Percentiles rank a stretch among this genome's conserved stretches.
These are phyloP conservation scores for Cetradonia linearis DNA, from an alignment of 495 filamentous ascomycete genomes.

Conservation along the genomic window DNA sequence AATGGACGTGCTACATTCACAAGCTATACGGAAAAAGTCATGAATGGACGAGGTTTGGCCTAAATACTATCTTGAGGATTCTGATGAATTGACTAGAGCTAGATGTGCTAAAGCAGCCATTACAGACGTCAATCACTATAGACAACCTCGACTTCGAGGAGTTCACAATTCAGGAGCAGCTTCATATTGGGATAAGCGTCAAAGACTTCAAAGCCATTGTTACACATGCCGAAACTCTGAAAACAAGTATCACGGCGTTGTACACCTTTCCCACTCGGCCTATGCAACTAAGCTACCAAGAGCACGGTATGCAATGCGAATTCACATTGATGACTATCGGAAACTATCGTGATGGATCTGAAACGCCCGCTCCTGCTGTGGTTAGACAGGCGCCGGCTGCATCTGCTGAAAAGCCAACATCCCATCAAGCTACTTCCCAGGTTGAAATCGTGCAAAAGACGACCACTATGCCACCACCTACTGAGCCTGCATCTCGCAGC, in stretches of 20 bases:
- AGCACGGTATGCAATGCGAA: slow-evolving; percentile 67
- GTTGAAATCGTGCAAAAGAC: slow-evolving; percentile 3
- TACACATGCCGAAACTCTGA: slow-evolving; percentile 68
- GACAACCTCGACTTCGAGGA: slow-evolving; percentile 80
- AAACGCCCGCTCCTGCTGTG: slow-evolving; percentile 32
- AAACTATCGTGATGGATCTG: slow-evolving; percentile 43
- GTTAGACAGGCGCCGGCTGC: slow-evolving; percentile 31
- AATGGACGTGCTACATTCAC: slow-evolving; percentile 66
- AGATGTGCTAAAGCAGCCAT: slow-evolving; percentile 87
- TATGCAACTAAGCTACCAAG: slow-evolving; percentile 68
- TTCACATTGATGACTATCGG: slow-evolving; percentile 93
- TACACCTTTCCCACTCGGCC: slow-evolving; percentile 76
- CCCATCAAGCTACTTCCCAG: slow-evolving; percentile 23
- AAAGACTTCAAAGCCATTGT: slow-evolving; percentile 93
- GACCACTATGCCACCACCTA: slow-evolving; percentile 26
- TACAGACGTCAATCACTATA: slow-evolving; percentile 83
- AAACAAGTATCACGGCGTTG: slow-evolving; percentile 56
- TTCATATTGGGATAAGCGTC: slow-evolving; percentile 81
- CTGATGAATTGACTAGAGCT: slow-evolving; percentile 14
- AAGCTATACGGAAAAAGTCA: slow-evolving; percentile 88
- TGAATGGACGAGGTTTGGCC: slow-evolving; percentile 62
- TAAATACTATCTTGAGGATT: background rate
- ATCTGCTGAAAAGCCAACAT: slow-evolving; percentile 31
- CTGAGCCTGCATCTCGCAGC: slow-evolving; percentile 29
- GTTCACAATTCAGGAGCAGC: slow-evolving; percentile 63